phyloP scores from a whole-genome alignment of 2,329 filamentous ascomycete genomes.

The Graphiopsis chlorocephala region DNA sequence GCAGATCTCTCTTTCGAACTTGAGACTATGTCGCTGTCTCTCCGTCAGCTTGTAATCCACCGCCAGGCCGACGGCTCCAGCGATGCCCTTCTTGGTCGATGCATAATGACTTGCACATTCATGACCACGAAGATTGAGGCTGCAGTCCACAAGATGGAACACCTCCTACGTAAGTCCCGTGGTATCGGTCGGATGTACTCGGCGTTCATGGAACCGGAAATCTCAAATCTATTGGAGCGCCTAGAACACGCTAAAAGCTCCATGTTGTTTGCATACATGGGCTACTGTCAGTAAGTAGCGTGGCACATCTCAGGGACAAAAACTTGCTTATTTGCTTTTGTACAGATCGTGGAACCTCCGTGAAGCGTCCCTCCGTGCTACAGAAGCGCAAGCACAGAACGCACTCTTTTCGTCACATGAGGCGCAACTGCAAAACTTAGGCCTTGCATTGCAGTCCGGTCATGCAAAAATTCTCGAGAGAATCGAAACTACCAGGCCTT shows the following conservation, averaged over 20 bases:
- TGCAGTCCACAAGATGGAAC: constrained; percentile 1
- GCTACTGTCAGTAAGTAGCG: neutral
- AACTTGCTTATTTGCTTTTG: too few species aligned
- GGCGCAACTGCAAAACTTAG: too few species aligned
- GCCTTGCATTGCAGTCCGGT: neutral
- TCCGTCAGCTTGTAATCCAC: neutral
- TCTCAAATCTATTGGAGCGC: neutral
- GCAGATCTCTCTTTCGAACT: neutral
- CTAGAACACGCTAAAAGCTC: constrained; percentile 17
- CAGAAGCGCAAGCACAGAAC: neutral
- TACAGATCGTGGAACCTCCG: neutral
- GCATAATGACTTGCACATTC: neutral
- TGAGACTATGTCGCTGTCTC: constrained; percentile 5
- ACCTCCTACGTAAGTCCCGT: neutral
- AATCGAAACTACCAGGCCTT: too few species aligned
- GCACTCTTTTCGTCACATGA: too few species aligned
- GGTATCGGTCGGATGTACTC: constrained; percentile 5
- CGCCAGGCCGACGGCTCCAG: neutral
- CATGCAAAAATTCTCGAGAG: neutral
- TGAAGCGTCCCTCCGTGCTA: neutral
- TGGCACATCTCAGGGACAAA: neutral
- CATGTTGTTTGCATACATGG: neutral
- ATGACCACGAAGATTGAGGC: neutral
- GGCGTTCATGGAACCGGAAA: constrained; percentile 10
- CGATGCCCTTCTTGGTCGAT: neutral